Evolutionary conservation across 1,284 basidiomycete species (phyloP).

Genomic region (Ceratobasidium sp.): DNA sequence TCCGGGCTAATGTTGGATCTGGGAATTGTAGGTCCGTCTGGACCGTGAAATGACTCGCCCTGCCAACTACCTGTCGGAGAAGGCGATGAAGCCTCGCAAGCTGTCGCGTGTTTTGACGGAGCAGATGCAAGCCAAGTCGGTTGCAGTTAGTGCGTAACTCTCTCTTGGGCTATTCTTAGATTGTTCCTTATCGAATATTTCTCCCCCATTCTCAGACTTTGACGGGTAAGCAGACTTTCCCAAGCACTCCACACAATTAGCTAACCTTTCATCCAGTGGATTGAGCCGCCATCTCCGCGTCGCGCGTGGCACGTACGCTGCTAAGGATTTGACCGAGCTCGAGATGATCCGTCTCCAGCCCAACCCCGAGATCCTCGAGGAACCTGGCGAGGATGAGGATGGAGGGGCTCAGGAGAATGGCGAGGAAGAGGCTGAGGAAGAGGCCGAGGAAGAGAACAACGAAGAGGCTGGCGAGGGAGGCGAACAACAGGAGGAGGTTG

Average conservation of each 20-base stretch:
- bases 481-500: constrained; percentile 17
- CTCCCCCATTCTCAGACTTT: constrained; percentile 52
- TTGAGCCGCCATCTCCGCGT: constrained; percentile 56
- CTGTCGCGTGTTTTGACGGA: constrained; percentile 58
- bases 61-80: constrained; percentile 45
- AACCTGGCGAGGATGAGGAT: constrained; percentile 21
- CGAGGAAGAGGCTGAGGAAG: constrained; percentile 33
- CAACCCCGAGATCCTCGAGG: constrained; percentile 34
- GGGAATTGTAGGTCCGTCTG: constrained; percentile 59
- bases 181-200: not conserved
- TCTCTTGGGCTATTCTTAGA: not conserved
- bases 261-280: constrained; percentile 50
- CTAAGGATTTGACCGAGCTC: constrained; percentile 60
- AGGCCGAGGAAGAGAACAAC: constrained; percentile 17
- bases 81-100: constrained; percentile 48
- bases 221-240: constrained; percentile 49
- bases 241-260: not conserved
- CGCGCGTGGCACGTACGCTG: constrained; percentile 58
- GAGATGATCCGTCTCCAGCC: constrained; percentile 51
- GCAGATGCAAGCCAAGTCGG: constrained; percentile 62
- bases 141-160: constrained; percentile 60
- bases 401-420: constrained; percentile 4
- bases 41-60: constrained; percentile 56
- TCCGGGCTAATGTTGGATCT: not conserved
- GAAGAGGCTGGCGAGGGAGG: constrained; percentile 14